phyloP scores from a whole-genome alignment of 2,329 filamentous ascomycete species.

The Calonectria pauciramosa region DNA sequence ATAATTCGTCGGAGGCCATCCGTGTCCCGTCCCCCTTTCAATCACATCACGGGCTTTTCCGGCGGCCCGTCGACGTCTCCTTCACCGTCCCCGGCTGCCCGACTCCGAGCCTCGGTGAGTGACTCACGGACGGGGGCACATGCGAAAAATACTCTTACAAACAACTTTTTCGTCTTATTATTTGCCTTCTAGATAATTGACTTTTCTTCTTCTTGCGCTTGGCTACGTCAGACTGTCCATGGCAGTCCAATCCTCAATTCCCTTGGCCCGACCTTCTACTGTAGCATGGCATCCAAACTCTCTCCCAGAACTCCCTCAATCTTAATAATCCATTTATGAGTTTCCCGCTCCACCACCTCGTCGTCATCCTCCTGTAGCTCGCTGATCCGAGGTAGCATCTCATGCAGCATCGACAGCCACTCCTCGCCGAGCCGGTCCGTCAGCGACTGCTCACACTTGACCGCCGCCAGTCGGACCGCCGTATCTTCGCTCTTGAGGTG shows the following conservation, averaged over 20 bases:
- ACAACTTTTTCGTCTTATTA: neutral
- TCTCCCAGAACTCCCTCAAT: slow-evolving; percentile 93
- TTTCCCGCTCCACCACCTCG: slow-evolving; percentile 91
- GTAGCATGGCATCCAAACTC: slow-evolving; percentile 91
- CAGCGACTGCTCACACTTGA: slow-evolving; percentile 84
- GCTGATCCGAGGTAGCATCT: slow-evolving; percentile 97
- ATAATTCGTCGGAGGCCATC: slow-evolving; percentile 43
- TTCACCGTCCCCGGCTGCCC: slow-evolving; percentile 32
- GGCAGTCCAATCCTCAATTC: slow-evolving; percentile 15
- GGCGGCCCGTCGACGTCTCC: slow-evolving; percentile 25
- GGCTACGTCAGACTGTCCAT: slow-evolving; percentile 15
- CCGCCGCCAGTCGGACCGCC: slow-evolving; percentile 82
- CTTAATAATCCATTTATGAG: slow-evolving; percentile 88
- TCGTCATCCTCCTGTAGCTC: slow-evolving; percentile 98
- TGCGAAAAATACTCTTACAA: slow-evolving; percentile 1
- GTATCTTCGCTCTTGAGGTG: slow-evolving; percentile 81
- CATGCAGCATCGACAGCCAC: slow-evolving; percentile 90
- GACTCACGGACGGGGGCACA: slow-evolving; percentile 7
- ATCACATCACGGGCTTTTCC: slow-evolving; percentile 35
- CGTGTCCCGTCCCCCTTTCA: neutral
- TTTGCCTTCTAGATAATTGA: slow-evolving; percentile 2
- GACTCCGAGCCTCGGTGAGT: slow-evolving; percentile 18
- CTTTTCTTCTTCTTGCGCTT: neutral
- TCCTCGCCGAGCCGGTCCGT: slow-evolving; percentile 90
- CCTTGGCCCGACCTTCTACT: slow-evolving; percentile 63